Evolutionary conservation across 225 moss, liverwort and hornwort species (phyloP), one percentile per base, ranked within the genome.

Genomic region (Pseudoscleropodium purum): DNA sequence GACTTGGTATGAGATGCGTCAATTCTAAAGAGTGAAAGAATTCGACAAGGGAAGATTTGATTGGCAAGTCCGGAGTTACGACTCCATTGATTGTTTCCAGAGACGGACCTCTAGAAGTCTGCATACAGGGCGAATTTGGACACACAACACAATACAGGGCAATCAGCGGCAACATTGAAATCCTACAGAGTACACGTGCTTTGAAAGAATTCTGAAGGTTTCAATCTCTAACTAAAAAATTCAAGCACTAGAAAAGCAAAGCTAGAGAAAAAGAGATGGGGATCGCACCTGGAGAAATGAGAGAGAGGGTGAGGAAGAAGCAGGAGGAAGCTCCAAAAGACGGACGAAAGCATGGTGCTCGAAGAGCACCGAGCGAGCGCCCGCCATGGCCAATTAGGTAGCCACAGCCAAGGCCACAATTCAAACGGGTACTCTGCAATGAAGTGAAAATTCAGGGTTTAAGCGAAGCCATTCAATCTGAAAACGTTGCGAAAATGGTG

Each of bases 1-100:
- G 34, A 43, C 74, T 86, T 72, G 87, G 84, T 25, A 89, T 51
- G 45, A 92, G n/a, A 87, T 92, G 79, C 77, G 84, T 95, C 80
- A 95, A 79, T 67, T 92, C 89, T 24, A 94, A 88, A 76, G 91
- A 61, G 31, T 88, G 91, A 20, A 95, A 79, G 78, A 90, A 93
- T 73, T 95, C 90, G 65, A 89, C 34, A 61, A 94, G 79, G 75
- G 93, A 89, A 69, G 91, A 81, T 69, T 94, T 90, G 61, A 89
- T 73, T 52, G 95, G 93, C 73, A 95, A 90, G 61, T 95, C 92
- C 16, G 92, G 94, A 56, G 92, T 90, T 63, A 95, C 93, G 64
- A 95, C 86, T 84, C 95, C 92, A 79, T 92, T 67, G 47, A 93
- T 89, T 45, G 90, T 85, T 73, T 89, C 94, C 83, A 86, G 69